Conservation (phyloP, 352 stramenopile genomes). For the Globisporangium viniferum region DNA sequence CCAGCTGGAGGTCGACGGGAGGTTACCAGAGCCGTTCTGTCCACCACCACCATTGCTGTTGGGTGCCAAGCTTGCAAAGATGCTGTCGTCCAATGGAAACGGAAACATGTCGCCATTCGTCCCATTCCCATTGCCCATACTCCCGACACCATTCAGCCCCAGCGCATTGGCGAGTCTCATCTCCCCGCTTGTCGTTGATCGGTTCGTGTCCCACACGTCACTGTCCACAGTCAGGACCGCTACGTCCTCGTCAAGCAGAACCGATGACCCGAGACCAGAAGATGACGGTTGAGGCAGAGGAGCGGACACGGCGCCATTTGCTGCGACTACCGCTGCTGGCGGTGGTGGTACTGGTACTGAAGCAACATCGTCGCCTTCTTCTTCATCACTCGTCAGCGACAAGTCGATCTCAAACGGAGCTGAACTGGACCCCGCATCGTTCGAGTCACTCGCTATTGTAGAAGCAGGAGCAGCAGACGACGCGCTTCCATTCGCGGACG, state of each 20-base stretch:
- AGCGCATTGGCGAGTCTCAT: constrained; percentile 21
- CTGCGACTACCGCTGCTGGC: constrained; percentile 4
- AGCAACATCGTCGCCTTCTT: constrained; percentile 34
- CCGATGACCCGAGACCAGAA: constrained; percentile 17
- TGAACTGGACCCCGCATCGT: constrained; percentile 24
- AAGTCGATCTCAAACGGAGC: constrained; percentile 74
- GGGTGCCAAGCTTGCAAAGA: constrained; percentile 33
- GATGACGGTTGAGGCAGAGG: constrained; percentile 1
- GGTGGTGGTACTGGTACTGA: background rate
- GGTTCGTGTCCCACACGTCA: constrained; percentile 55
- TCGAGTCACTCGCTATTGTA: constrained; percentile 10
- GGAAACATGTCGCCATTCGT: constrained; percentile 36
- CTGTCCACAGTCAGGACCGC: constrained; percentile 63
- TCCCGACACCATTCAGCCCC: background rate
- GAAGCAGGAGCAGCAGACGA: constrained; percentile 14
- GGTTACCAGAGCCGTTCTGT: background rate
- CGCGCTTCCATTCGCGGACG: background rate
- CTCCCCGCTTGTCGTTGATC: constrained; percentile 22
- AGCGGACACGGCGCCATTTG: constrained; percentile 8
- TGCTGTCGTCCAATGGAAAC: constrained; percentile 57
- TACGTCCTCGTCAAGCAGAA: constrained; percentile 59
- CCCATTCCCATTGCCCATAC: constrained; percentile 4
- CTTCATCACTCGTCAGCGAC: constrained; percentile 62
- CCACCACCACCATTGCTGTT: constrained; percentile 18
- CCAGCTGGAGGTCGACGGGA: constrained; percentile 20